Base-by-base conservation (phyloP, 306 rosid species). In the Rosa lucieae region DNA sequence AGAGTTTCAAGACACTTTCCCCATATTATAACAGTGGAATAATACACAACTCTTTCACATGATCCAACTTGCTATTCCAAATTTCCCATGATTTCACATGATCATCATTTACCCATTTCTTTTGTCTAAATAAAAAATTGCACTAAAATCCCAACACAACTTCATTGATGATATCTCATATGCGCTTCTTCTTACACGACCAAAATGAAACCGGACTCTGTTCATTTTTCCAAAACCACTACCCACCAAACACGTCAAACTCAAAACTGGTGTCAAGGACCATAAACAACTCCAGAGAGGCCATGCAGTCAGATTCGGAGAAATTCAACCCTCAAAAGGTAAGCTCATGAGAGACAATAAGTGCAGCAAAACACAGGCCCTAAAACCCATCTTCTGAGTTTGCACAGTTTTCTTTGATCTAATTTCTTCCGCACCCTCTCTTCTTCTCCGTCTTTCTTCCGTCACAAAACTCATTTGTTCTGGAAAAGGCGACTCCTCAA, bases 61-160 rank as follows among this genome's bases (percentile, higher is more conserved):
- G 74, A 72, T 82, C 68, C 53, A n/a, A 72, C 70, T 63, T 40
- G 78, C 40, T 66, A 20, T 13, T 35, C 42, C 80, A 42, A 63
- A 52, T 51, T 26, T 26, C 29, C 29, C 29, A 26, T 26, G 29
- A 26, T 26, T 26, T 26, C 29, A 26, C 29, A 26, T 32, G 55
- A 43, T 43, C 68, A 42, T 17, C 13, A 48, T 49, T 17, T 63
- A 32, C 1, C 44, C 3, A 13, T 63, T 35, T 65, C 8, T 14
- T 62, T 62, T 29, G 0, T 59, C 15, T 23, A 23, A 4, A 58
- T 58, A 58, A 59, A 21, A 21, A 58, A n/a, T 10, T 58, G 32
- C 65, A n/a, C 14, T 8, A 26, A 10, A 11, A 10, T 10, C 37
- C 67, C 17, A 61, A 21, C 10, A 21, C 14, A 21, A 2, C 15